Evolutionary conservation across 169 alveolate species (phyloP), one percentile per base, ranked within the genome.

Genomic region (Cystoisospora suis): DNA sequence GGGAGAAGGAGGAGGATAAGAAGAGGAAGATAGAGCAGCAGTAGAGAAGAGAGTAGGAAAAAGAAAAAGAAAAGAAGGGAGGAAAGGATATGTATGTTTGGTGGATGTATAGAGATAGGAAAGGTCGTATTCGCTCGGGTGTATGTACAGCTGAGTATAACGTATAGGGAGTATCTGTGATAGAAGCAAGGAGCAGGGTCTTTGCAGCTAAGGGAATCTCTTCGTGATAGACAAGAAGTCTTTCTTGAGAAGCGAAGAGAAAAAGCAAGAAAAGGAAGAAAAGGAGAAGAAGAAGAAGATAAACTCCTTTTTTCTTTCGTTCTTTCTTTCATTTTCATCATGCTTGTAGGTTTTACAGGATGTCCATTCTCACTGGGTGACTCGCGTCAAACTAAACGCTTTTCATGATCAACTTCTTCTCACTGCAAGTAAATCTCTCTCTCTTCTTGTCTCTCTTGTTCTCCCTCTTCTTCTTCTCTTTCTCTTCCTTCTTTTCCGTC

Each of bases 341-440:
- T 53, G 61, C 9, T 15, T 36, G 36, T 29, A 88, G 92, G 49
- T 59, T 15, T 69, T 88, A 0, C 42, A 81, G 23, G 88, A 96
- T 83, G 96, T 95, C 75, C 98, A 96, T 92, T 93, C 96, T 20
- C 98, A 97, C 91, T 97, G 98, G 98, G 90, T 98, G 23, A 93
- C 95, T 81, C 94, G 94, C 81, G 94, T 95, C 3, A 90, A 92
- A 70, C 96, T 93, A 92, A 98, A 98, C 93, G 86, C 95, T 69
- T 97, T 92, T 90, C 98, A 98, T 91, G 99, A 97, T 90, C 98
- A 98, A 90, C 95, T 98, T 58, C 85, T 98, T 32, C 94, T 98
- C 45, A 95, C 98, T 23, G 97, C 97, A 15, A 95, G 98, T 80
- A 94, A 34, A 56, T 9, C 65, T 53, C 20, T 53, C 65, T 53